A percentile compares a stretch with the other conserved stretches of the same genome.
phyloP scores from a whole-genome alignment of 2,329 filamentous ascomycete genomes.

The Beauveria caledonica region DNA sequence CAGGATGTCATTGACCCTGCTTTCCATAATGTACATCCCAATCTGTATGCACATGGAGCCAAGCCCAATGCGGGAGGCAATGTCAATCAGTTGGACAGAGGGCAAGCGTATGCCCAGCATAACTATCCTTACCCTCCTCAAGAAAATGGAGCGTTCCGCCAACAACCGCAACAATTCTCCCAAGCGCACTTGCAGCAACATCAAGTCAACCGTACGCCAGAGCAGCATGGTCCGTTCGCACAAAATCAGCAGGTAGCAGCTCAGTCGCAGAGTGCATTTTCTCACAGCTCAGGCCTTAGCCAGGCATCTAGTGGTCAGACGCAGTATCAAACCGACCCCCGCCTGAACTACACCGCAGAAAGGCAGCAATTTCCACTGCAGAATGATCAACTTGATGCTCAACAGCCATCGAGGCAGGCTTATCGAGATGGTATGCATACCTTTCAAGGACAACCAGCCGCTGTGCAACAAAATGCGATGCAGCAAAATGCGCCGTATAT shows the following conservation, averaged over 20 bases:
- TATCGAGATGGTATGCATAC: not conserved
- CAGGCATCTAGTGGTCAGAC: constrained; percentile 20
- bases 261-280: constrained; percentile 8
- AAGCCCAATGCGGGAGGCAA: constrained; percentile 23
- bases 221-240: constrained; percentile 13
- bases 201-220: constrained; percentile 14
- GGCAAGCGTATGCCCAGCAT: constrained; percentile 25
- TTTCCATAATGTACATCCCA: constrained; percentile 29
- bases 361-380: constrained; percentile 11
- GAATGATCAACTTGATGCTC: constrained; percentile 6
- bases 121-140: constrained; percentile 27
- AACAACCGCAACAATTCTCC: constrained; percentile 13
- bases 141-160: constrained; percentile 23
- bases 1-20: constrained; percentile 30
- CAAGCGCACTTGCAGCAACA: constrained; percentile 14
- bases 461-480: constrained; percentile 3
- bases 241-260: constrained; percentile 18
- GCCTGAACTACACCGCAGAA: not conserved
- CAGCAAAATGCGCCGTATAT: constrained; percentile 13
- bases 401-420: not conserved
- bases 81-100: constrained; percentile 24
- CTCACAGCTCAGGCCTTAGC: constrained; percentile 17
- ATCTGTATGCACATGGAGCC: constrained; percentile 28
- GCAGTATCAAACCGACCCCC: constrained; percentile 14
- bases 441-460: not conserved